Base-by-base conservation (phyloP, 495 filamentous ascomycete genomes). In the Clavariopsis aquatica region DNA sequence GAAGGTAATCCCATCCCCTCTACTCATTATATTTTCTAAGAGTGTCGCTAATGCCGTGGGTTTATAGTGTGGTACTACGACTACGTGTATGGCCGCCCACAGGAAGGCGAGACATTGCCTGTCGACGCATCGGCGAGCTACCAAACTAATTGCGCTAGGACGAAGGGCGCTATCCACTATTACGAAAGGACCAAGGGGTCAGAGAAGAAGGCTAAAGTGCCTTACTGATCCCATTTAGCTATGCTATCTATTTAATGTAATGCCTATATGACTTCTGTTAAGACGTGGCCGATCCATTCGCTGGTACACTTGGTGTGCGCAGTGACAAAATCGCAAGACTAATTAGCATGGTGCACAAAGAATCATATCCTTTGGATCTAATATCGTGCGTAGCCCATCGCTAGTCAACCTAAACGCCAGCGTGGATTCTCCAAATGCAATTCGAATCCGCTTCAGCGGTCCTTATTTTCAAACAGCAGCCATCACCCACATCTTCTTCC, bases 61-160 rank as follows among this genome's bases (percentile, higher is more conserved):
- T 45, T 24, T 43, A 17, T 17, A 38, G 43, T 52, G 29, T 52
- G 53, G 53, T 56, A 56, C 24, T 56, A 56, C 45, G 53, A 56
- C 29, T 49, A 49, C 65, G 76, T 77, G 19, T 73, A 73, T 45
- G 80, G 81, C 13, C 60, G 73, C 2, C 75, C 78, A n/a, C 82
- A 84, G 72, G 65, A 71, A 10, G 72, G 69, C 8, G 67, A 77
- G 57, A 76, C 71, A 1, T 36, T 77, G n/a, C 74, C 76, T 1
- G 74, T 81, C 1, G 69, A 77, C 65, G 76, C 78, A 2, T 75
- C 68, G 26, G 69, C 49, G 36, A 46, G 70, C 46, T 74, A 66
- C 38, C 71, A 71, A 10, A 76, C 73, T 4, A 77, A 71, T 45
- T 83, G 81, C 62, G 80, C 79, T 1, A 80, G 70, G 68, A 58